Conservation (phyloP, 306 rosid species). For the Lupinus albus region DNA sequence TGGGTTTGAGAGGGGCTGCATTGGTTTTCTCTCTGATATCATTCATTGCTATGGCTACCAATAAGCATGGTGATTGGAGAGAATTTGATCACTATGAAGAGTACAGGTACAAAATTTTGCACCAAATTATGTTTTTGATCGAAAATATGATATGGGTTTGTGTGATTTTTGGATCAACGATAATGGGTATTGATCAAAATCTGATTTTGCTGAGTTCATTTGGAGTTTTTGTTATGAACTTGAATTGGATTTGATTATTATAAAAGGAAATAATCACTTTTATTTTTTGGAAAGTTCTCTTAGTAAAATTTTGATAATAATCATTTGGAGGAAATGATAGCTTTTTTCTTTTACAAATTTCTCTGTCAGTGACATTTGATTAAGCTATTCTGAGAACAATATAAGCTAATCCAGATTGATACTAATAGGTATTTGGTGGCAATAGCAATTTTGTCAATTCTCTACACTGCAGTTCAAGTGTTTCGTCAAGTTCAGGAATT, state of each 20-base stretch:
- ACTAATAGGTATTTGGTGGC: constrained; percentile 65
- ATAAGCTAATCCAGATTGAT: background rate
- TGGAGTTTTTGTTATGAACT: background rate
- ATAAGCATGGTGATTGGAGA: constrained; percentile 65
- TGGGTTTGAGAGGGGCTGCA: constrained; percentile 59
- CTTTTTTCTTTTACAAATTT: no score
- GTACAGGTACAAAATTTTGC: constrained; percentile 46
- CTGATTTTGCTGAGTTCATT: background rate
- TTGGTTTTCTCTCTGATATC: constrained; percentile 63
- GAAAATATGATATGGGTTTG: background rate
- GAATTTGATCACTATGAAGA: constrained; percentile 68
- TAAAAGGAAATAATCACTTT: no score
- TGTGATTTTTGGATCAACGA: background rate
- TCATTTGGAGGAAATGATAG: no score
- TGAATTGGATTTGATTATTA: background rate
- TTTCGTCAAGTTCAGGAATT: constrained; percentile 54
- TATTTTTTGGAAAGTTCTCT: no score
- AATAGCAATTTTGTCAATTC: constrained; percentile 58
- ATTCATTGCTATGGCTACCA: constrained; percentile 62
- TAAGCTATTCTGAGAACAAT: no score
- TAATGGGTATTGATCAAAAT: constrained; percentile 33
- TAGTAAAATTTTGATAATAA: no score
- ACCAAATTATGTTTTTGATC: constrained; percentile 1
- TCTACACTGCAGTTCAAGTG: constrained; percentile 60
- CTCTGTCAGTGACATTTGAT: no score